Base-by-base conservation (phyloP, 2,329 filamentous ascomycete genomes). In the Aureobasidium sp. region DNA sequence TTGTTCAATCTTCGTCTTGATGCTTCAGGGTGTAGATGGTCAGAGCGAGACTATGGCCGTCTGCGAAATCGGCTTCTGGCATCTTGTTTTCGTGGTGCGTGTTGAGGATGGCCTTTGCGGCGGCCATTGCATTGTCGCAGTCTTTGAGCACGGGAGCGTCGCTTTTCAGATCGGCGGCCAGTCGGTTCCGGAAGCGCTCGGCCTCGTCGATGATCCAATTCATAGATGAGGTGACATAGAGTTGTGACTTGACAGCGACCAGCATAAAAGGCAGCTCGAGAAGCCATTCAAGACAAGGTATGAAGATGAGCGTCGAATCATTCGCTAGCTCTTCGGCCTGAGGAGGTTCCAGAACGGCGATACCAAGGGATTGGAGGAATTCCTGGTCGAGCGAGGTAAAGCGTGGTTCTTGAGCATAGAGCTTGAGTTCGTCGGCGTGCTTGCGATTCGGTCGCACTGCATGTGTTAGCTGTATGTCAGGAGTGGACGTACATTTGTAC, bases 321-420 rank as follows among this genome's bases (percentile, higher is more conserved):
- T 57, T 47, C 12, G 60, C 62, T 24, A 55, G 12, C 10, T 52
- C n/a, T 27, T 64, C 57, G 32, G 62, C 41, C 8, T 43, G 56
- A 15, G 62, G 52, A 37, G 59, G 39, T 9, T 64, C 59, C 6
- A 70, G 47, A 1, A 68, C 66, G 17, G 61, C 51, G 15, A 71
- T 57, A 7, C 59, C 63, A 32, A 70, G 32, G 3, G 61, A 60
- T 15, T 63, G 27, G 26, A 73, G 59, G n/a, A 71, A 72, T 9
- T 65, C 62, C 29, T 41, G 53, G 52, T 74, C 72, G 15, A 72
- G 44, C 2, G 63, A 60, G 0, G 68, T 71, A 44, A 69, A 72
- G 10, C 64, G 59, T 3, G 70, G 71, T 39, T 74, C 72, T 47
- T 72, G 69, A 1, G 66, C 70, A 37, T 63, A 68, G 10, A 70